phyloP scores from a whole-genome alignment of 176 grass and related monocot species.

The Raddia guianensis region DNA sequence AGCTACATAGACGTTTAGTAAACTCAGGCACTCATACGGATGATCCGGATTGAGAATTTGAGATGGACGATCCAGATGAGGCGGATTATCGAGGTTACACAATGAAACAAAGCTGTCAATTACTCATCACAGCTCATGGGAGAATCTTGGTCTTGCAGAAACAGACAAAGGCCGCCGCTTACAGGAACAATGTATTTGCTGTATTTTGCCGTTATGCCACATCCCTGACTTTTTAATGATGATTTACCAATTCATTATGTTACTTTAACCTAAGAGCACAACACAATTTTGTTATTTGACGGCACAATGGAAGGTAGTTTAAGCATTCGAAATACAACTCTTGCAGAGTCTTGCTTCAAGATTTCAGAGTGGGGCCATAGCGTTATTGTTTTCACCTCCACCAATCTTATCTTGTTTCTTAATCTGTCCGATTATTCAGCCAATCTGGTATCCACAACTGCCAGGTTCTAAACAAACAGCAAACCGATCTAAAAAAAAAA shows the following conservation, averaged over 20 bases:
- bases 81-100: no score
- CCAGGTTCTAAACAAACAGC: slow-evolving; percentile 28
- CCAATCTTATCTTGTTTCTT: no score
- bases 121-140: no score
- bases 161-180: slow-evolving; percentile 35
- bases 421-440: slow-evolving; percentile 37
- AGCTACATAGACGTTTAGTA: no score
- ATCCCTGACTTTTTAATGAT: slow-evolving; percentile 41
- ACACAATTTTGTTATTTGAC: slow-evolving; percentile 27
- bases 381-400: no score
- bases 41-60: no score
- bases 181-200: slow-evolving; percentile 30
- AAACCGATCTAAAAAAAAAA: no score
- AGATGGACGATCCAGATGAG: no score
- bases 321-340: slow-evolving; percentile 37
- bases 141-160: neutral
- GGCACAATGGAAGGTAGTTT: slow-evolving; percentile 22
- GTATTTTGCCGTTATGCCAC: slow-evolving; percentile 8
- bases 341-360: slow-evolving; percentile 33
- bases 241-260: slow-evolving; percentile 9
- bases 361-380: slow-evolving; percentile 33
- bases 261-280: slow-evolving; percentile 16
- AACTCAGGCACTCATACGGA: no score
- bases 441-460: slow-evolving; percentile 35
- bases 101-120: no score